Evolutionary conservation across 371 early-diverging fungal species (phyloP).

Genomic region (Mortierella sp.): DNA sequence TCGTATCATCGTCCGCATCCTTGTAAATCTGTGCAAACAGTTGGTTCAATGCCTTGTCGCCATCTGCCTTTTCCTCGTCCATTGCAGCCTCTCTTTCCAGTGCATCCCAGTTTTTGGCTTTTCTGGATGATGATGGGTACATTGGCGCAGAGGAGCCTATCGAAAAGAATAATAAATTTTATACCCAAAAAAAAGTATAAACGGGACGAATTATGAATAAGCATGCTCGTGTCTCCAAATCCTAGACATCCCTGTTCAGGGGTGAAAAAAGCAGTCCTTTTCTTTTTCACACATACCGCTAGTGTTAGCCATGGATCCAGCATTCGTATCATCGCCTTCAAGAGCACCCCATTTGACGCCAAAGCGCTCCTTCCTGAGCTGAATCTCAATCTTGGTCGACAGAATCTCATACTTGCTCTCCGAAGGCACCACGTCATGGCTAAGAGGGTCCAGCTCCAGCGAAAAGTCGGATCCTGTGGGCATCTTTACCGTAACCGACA

Average conservation of each 20-base stretch:
- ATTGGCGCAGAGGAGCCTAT: constrained; percentile 20
- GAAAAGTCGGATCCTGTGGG: constrained; percentile 81
- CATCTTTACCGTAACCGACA: constrained; percentile 81
- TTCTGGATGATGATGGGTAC: constrained; percentile 57
- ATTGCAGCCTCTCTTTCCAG: constrained; percentile 74
- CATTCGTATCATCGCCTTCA: constrained; percentile 74
- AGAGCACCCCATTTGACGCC: constrained; percentile 85
- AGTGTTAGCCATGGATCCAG: constrained; percentile 47
- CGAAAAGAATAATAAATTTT: too few relatives aligned
- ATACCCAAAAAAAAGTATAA: too few relatives aligned
- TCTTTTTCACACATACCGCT: constrained; percentile 6
- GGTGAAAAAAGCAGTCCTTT: too few relatives aligned
- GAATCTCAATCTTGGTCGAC: constrained; percentile 94
- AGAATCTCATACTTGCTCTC: constrained; percentile 78
- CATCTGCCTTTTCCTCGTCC: constrained; percentile 84
- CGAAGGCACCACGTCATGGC: constrained; percentile 77
- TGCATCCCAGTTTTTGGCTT: constrained; percentile 85
- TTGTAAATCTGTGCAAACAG: constrained; percentile 94
- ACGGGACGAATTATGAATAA: too few relatives aligned
- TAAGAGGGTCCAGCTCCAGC: constrained; percentile 85
- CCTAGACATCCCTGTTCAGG: too few relatives aligned
- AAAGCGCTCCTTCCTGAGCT: constrained; percentile 78
- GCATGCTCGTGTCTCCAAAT: too few relatives aligned
- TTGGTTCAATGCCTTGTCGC: constrained; percentile 90
- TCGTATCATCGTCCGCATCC: constrained; percentile 92